Conservation (phyloP, 805 yeast genomes). For the Danielia reshetovae region DNA sequence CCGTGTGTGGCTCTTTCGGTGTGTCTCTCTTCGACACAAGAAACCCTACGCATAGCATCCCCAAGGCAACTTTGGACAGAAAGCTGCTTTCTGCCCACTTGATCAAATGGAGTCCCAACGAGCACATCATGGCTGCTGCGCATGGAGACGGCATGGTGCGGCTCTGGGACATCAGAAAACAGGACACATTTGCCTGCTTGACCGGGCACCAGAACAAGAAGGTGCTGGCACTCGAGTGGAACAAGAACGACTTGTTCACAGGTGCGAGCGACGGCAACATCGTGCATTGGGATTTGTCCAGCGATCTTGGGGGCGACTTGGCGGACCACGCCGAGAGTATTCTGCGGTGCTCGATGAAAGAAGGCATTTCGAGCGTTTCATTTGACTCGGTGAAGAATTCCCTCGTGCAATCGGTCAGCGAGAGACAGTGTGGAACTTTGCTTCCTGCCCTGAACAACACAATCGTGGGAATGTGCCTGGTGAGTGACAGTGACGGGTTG, state of each 20-base stretch:
- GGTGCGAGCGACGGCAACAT: slow-evolving; percentile 65
- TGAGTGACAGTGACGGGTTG: slow-evolving; percentile 16
- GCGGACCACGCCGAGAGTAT: slow-evolving; percentile 10
- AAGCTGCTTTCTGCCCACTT: slow-evolving; percentile 30
- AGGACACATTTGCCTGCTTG: slow-evolving; percentile 49
- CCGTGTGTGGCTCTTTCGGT: slow-evolving; percentile 69
- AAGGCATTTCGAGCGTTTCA: slow-evolving; percentile 41
- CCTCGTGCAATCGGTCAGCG: slow-evolving; percentile 27
- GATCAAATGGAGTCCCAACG: slow-evolving; percentile 65
- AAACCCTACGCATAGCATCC: slow-evolving; percentile 37
- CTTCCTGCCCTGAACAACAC: slow-evolving; percentile 56
- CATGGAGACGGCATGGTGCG: slow-evolving; percentile 54
- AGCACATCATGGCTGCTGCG: slow-evolving; percentile 61
- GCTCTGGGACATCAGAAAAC: slow-evolving; percentile 73
- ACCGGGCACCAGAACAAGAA: slow-evolving; percentile 50
- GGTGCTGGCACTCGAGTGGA: slow-evolving; percentile 62
- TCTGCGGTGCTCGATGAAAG: slow-evolving; percentile 40
- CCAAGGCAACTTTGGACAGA: slow-evolving; percentile 16
- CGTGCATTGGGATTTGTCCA: slow-evolving; percentile 60
- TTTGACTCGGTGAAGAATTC: slow-evolving; percentile 31
- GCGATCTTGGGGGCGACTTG: slow-evolving; percentile 14
- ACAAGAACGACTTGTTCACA: slow-evolving; percentile 47
- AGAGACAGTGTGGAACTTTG: slow-evolving; percentile 58
- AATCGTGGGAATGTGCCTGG: slow-evolving; percentile 44
- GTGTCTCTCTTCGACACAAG: slow-evolving; percentile 72